Conservation (phyloP, 139 green algal genomes). For the Microglena sp. region DNA sequence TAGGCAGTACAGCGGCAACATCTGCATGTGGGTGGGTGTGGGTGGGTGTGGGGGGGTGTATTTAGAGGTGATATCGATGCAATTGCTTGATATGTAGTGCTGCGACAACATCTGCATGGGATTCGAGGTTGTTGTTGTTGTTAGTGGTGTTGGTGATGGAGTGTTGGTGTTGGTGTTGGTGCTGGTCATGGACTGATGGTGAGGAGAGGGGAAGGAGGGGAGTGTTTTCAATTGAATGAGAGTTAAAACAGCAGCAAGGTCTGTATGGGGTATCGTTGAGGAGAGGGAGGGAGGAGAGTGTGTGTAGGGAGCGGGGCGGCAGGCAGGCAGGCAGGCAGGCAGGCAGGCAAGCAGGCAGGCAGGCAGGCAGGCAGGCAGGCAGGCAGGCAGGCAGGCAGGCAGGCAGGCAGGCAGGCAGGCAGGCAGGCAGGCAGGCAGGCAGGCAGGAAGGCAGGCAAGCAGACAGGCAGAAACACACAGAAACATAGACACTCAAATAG, state of each 20-base stretch:
- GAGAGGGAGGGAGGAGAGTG: too few species aligned
- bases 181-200: slow-evolving; percentile 6
- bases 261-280: slow-evolving; percentile 16
- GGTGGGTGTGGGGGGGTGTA: too few species aligned
- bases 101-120: slow-evolving; percentile 24
- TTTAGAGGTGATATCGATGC: slow-evolving; percentile 22
- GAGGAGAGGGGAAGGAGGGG: too few species aligned
- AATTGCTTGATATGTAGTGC: slow-evolving; percentile 39
- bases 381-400: slow-evolving; percentile 8
- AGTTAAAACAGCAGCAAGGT: slow-evolving; percentile 37
- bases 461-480: neutral
- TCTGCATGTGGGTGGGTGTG: slow-evolving; percentile 14
- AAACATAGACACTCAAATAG: neutral
- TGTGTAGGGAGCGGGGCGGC: slow-evolving; percentile 1
- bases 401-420: slow-evolving; percentile 9
- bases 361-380: slow-evolving; percentile 10
- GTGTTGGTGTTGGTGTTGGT: too few species aligned
- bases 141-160: too few species aligned
- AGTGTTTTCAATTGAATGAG: slow-evolving; percentile 38
- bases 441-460: slow-evolving; percentile 11
- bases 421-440: slow-evolving; percentile 11
- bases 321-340: slow-evolving; percentile 10
- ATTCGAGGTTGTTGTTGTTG: too few species aligned
- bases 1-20: slow-evolving; percentile 36
- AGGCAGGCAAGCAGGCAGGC: slow-evolving; percentile 11